A percentile compares a stretch with the other conserved stretches of the same genome.
Conservation (phyloP, 352 stramenopile species). For the Globisporangium solare region DNA sequence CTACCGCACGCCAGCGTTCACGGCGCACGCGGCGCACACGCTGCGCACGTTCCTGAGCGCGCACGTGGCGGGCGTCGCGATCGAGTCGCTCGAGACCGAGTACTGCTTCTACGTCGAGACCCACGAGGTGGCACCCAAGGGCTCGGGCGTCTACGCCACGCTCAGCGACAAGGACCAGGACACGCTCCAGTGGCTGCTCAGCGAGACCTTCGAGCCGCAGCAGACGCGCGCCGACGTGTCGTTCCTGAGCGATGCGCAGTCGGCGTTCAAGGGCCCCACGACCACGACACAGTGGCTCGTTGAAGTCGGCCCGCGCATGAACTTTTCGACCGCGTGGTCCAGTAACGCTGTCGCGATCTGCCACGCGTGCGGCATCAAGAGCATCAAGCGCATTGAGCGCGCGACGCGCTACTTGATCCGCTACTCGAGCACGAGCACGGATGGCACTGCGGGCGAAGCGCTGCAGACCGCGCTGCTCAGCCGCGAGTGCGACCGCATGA, state of each 20-base stretch:
- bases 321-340: slow-evolving; percentile 97
- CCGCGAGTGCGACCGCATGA: slow-evolving; percentile 95
- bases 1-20: slow-evolving; percentile 75
- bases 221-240: slow-evolving; percentile 53
- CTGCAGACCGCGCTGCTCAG: slow-evolving; percentile 61
- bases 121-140: slow-evolving; percentile 22
- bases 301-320: slow-evolving; percentile 97
- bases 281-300: slow-evolving; percentile 64
- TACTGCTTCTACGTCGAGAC: slow-evolving; percentile 97
- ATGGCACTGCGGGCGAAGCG: slow-evolving; percentile 27
- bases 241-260: slow-evolving; percentile 38
- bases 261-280: slow-evolving; percentile 10
- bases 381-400: slow-evolving; percentile 93
- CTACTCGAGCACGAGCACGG: slow-evolving; percentile 26
- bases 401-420: slow-evolving; percentile 89
- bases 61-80: slow-evolving; percentile 24
- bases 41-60: slow-evolving; percentile 37
- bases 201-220: slow-evolving; percentile 95
- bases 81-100: slow-evolving; percentile 88
- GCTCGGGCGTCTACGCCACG: slow-evolving; percentile 14
- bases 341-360: slow-evolving; percentile 98
- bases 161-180: slow-evolving; percentile 57
- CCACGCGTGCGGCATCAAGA: slow-evolving; percentile 87
- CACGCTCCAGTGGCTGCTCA: slow-evolving; percentile 93
- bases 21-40: slow-evolving; percentile 54